Percentiles rank a stretch among this genome's conserved stretches.
Conservation (phyloP, 208 protist genomes). For the Wallacemonas collosoma region DNA sequence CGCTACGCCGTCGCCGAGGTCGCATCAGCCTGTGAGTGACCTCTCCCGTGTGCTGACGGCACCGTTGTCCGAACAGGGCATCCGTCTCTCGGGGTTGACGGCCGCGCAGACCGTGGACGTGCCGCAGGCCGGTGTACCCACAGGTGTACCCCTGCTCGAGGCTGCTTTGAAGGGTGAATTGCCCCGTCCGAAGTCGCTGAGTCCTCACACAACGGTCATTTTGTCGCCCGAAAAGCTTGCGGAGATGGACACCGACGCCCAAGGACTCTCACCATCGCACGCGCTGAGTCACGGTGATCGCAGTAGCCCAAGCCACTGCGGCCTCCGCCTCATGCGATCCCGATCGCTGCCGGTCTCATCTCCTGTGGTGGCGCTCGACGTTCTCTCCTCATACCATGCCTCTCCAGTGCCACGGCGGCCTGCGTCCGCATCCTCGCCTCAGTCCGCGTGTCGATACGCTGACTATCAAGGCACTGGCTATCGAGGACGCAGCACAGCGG, state of each 20-base stretch:
- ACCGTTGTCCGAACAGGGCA: not conserved
- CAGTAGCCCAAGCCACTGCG: not conserved
- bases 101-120: too few relatives aligned
- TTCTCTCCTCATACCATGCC: not conserved
- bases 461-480: too few relatives aligned
- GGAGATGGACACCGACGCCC: not conserved
- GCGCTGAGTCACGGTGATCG: not conserved
- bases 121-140: too few relatives aligned
- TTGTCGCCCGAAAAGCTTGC: not conserved
- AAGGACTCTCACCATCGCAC: conserved; percentile 6
- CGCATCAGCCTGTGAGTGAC: not conserved
- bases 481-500: not conserved
- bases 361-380: not conserved
- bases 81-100: not conserved
- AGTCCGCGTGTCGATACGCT: conserved; percentile 12
- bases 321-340: not conserved
- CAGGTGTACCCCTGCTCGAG: not conserved
- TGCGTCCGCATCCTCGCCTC: not conserved
- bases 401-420: not conserved
- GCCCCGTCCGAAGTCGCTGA: too few relatives aligned
- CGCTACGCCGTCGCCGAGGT: not conserved
- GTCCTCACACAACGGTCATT: not conserved
- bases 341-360: not conserved
- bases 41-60: not conserved
- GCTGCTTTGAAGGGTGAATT: not conserved